A percentile compares a stretch with the other conserved stretches of the same genome.
These are phyloP conservation scores for Fomitopsis schrenkii DNA, from an alignment of 1,284 basidiomycete genomes.

Conservation along the genomic window DNA sequence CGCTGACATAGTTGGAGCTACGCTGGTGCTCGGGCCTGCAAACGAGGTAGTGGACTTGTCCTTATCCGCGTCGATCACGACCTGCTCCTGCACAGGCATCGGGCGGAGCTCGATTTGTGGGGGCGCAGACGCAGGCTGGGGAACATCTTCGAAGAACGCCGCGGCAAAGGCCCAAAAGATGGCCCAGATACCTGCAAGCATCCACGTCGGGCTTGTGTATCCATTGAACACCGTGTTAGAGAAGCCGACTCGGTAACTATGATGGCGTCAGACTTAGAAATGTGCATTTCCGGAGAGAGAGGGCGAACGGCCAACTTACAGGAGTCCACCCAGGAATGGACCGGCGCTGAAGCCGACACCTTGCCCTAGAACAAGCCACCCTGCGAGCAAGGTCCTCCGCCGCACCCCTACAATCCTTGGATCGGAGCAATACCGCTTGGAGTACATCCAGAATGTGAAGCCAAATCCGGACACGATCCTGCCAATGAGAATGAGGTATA, in stretches of 20 bases:
- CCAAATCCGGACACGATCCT: conserved; percentile 48
- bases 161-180: conserved; percentile 45
- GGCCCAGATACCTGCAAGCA: conserved; percentile 53
- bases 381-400: conserved; percentile 57
- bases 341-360: conserved; percentile 61
- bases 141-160: conserved; percentile 51
- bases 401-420: conserved; percentile 62
- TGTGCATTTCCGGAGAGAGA: neutral
- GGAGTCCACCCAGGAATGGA: conserved; percentile 61
- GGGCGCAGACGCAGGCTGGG: conserved; percentile 4
- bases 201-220: conserved; percentile 64
- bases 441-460: conserved; percentile 44
- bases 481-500: conserved; percentile 47
- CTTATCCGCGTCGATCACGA: conserved; percentile 4
- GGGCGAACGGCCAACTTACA: conserved; percentile 21
- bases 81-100: conserved; percentile 1
- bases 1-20: neutral
- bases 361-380: conserved; percentile 62
- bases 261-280: neutral
- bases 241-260: conserved; percentile 28
- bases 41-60: neutral
- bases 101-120: conserved; percentile 10
- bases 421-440: conserved; percentile 63
- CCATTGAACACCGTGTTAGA: conserved; percentile 48
- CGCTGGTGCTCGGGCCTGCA: conserved; percentile 3